Evolutionary conservation across 768 basidiomycete species (phyloP).

Genomic region (Auricularia sp.): DNA sequence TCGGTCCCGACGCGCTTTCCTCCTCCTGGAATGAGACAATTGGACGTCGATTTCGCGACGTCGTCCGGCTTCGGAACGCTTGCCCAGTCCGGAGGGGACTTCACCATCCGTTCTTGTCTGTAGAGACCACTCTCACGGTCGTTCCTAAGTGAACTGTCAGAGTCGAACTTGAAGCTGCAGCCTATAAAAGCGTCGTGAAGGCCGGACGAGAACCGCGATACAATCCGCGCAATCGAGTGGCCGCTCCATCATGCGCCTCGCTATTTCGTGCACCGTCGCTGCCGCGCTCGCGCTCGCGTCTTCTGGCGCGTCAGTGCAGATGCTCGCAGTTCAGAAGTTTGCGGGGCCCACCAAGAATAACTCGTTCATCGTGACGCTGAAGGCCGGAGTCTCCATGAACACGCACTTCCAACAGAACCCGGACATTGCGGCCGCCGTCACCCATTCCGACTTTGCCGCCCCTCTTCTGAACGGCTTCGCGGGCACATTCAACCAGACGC

Average conservation of each 20-base stretch:
- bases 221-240: not conserved
- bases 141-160: too few relatives aligned
- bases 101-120: too few relatives aligned
- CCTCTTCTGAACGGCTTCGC: slow-evolving; percentile 18
- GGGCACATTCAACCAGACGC: slow-evolving; percentile 13
- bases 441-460: slow-evolving; percentile 13
- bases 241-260: not conserved
- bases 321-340: slow-evolving; percentile 6
- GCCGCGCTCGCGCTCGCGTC: not conserved
- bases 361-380: slow-evolving; percentile 18
- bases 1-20: too few relatives aligned
- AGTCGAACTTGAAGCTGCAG: not conserved
- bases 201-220: not conserved
- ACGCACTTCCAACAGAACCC: slow-evolving; percentile 9
- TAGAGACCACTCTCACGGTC: too few relatives aligned
- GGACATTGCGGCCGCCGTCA: slow-evolving; percentile 6
- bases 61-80: too few relatives aligned
- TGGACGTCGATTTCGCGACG: too few relatives aligned
- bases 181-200: not conserved
- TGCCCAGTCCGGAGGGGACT: too few relatives aligned
- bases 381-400: slow-evolving; percentile 12
- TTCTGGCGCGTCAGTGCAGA: not conserved
- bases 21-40: too few relatives aligned
- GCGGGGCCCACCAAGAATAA: slow-evolving; percentile 9
- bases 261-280: not conserved